Evolutionary conservation across 129 eudicot species (phyloP).

Genomic region (Pittosporum tobira): DNA sequence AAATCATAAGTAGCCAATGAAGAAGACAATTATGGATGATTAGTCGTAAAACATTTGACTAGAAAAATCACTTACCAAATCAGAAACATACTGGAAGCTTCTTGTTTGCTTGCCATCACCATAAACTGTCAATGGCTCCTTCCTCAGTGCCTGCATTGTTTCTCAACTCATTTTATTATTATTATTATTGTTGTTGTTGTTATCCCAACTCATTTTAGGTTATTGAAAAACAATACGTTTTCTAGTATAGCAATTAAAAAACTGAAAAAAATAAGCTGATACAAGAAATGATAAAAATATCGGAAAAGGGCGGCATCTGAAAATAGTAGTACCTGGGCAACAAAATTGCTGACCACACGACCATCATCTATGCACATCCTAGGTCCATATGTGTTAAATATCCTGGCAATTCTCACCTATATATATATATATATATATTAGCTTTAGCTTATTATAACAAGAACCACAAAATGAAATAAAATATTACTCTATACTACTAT

Average conservation of each 20-base stretch:
- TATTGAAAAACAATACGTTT: too few species aligned
- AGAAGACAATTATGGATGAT: neutral
- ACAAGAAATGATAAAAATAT: too few species aligned
- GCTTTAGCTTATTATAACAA: neutral
- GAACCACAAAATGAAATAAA: too few species aligned
- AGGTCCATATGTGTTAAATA: conserved; percentile 95
- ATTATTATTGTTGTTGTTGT: too few species aligned
- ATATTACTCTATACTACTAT: too few species aligned
- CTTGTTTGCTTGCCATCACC: conserved; percentile 97
- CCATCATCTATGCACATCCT: conserved; percentile 97
- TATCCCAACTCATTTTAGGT: too few species aligned
- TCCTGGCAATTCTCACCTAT: conserved; percentile 84
- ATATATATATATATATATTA: neutral
- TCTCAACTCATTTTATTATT: too few species aligned
- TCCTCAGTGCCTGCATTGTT: conserved; percentile 67
- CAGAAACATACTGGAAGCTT: conserved; percentile 91
- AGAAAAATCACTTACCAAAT: conserved; percentile 47
- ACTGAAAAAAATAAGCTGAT: neutral
- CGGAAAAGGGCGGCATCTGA: neutral
- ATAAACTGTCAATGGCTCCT: conserved; percentile 86
- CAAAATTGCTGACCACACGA: conserved; percentile 96
- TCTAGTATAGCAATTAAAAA: neutral
- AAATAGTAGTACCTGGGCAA: conserved; percentile 57
- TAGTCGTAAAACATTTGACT: too few species aligned
- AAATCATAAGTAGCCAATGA: neutral